Evolutionary conservation across 140 eudicot genomes (phyloP), one percentile per base, ranked within the genome.

Genomic region (Anethum foeniculum): DNA sequence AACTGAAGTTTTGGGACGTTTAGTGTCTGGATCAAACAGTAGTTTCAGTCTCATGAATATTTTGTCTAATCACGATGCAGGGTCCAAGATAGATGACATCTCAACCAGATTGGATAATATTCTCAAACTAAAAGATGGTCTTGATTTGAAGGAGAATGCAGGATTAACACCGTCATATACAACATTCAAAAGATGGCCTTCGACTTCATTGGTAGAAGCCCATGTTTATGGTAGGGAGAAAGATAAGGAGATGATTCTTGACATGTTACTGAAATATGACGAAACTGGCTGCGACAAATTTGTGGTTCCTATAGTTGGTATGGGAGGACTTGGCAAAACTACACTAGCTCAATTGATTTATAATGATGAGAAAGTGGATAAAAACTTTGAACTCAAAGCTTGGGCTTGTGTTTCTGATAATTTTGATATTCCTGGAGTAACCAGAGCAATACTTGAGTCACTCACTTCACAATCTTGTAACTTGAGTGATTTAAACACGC

Each of bases 241-340:
- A 1, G 93, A 91, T n/a, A 84, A 80, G 75, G 85, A 84, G 67
- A 79, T 30, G 11, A 56, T 91, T 9, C 5, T 87, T 0, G 39
- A 25, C 15, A 43, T 58, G 85, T 64, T 87, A 81, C 27, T 87
- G 49, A 71, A 71, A 1, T 1, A 56, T 14, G 88, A 83, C 32
- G n/a, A 7, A 5, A 30, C 75, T 62, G 54, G 38, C 69, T 41
- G 25, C 54, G 51, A 79, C 6, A 27, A 78, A 1, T 54, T 67
- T 52, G 30, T 81, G 7, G 46, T 88, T 49, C 82, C 91, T 2
- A 85, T 88, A 52, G 71, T 81, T 58, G 79, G 92, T 60, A 81
- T 90, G 79, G 90, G 86, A 1, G 96, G 96, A 34, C 76, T 83
- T 58, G 96, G 96, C 19, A 90, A 90, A 64, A 90, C 91, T 0